Evolutionary conservation across 2,329 filamentous ascomycete species (phyloP), one percentile per base, ranked within the genome.

Genomic region (Diaporthe sp.): DNA sequence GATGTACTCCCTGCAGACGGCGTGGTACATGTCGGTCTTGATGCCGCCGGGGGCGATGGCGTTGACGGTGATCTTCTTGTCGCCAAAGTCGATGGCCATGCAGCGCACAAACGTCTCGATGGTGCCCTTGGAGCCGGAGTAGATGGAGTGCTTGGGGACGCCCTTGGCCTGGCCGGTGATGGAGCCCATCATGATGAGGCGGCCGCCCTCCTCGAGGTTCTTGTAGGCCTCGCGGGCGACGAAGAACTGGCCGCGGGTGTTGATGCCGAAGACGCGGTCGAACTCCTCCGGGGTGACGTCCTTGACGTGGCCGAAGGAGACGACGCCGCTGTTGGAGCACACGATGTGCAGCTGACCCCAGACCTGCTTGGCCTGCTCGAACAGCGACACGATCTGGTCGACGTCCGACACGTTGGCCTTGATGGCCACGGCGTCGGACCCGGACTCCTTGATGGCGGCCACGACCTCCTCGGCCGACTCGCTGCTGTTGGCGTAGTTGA

Each of bases 91-190:
- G 63, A 92, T 92, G 7, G 94, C 92, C 85, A 95, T 93, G 79
- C 90, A 92, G 82, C 94, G 92, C 79, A 94, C 92, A 84, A 95
- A 94, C 15, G 92, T 93, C 84, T 95, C 94, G 76, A 95, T 92
- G 51, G 94, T 91, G 79, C 93, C 94, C 88, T 95, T 95, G 83
- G 88, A 91, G 20, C 91, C 93, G 31, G 93, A 93, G 87, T 95
- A 95, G 65, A 95, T 88, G 20, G 92, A 88, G 83, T 95, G 93
- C 81, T 92, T 90, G 76, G 92, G 92, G 25, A 95, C 92, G 67
- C 90, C 92, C 82, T 91, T 89, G 75, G 85, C 93, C 86, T 93
- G 84, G 82, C 93, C 84, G 0, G 92, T 93, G 83, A 94, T 94
- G 75, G 90, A 93, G 42, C 89, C 91, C 91, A 94, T 95, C 39